These are phyloP conservation scores for Kalaharituber pfeilii DNA, from an alignment of 2,329 filamentous ascomycete species.

Conservation along the genomic window DNA sequence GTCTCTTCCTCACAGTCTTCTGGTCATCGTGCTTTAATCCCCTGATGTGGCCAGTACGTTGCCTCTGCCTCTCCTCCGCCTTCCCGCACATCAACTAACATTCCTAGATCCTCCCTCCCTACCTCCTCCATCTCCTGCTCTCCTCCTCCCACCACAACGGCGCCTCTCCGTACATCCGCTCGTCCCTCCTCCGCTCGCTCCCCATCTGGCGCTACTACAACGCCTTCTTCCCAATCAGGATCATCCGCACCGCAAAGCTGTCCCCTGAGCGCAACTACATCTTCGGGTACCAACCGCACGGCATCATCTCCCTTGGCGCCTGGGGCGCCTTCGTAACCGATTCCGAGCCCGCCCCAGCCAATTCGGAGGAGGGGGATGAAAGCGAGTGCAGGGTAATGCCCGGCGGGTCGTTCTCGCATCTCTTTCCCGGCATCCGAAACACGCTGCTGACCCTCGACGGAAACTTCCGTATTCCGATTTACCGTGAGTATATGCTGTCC, in stretches of 20 bases:
- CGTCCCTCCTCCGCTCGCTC: conserved; percentile 52
- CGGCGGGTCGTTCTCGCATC: conserved; percentile 27
- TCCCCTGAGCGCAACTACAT: conserved; percentile 79
- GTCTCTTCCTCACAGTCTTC: conserved; percentile 57
- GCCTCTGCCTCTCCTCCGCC: no score
- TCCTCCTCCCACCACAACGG: conserved; percentile 64
- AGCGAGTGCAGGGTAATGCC: no score
- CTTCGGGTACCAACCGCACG: conserved; percentile 92
- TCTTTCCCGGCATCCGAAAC: conserved; percentile 92
- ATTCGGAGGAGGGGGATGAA: not conserved
- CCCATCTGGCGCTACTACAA: conserved; percentile 78
- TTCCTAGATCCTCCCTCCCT: conserved; percentile 49
- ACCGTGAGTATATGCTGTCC: conserved; percentile 81
- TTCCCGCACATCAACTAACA: no score
- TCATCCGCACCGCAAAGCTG: conserved; percentile 71
- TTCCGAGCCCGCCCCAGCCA: not conserved
- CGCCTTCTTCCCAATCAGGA: conserved; percentile 72
- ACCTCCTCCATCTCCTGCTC: conserved; percentile 67
- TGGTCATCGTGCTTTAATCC: conserved; percentile 85
- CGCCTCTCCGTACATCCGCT: conserved; percentile 49
- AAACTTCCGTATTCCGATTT: conserved; percentile 86
- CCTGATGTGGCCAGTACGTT: conserved; percentile 83
- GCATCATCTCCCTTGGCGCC: conserved; percentile 92
- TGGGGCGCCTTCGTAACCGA: conserved; percentile 85
- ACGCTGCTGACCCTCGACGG: conserved; percentile 83